phyloP scores from a whole-genome alignment of 768 basidiomycete species.

The Mycena vitilis region DNA sequence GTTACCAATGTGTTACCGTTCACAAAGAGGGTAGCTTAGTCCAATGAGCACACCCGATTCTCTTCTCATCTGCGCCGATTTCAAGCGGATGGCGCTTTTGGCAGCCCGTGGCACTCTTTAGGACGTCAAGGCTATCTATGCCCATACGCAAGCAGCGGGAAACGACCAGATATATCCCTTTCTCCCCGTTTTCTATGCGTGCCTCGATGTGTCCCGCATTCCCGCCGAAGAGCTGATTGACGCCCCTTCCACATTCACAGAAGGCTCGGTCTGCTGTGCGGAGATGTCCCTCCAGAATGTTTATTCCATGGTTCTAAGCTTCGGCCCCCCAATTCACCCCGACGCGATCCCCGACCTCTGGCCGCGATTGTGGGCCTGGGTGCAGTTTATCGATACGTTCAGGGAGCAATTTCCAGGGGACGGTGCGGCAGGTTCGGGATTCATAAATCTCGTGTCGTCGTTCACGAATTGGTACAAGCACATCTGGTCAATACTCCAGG shows the following conservation, averaged over 20 bases:
- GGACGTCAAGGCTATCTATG: neutral
- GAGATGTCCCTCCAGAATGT: neutral
- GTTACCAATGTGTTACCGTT: neutral
- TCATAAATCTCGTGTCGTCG: neutral
- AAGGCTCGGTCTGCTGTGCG: neutral
- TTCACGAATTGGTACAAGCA: neutral
- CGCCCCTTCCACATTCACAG: neutral
- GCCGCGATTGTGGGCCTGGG: slow-evolving; percentile 2
- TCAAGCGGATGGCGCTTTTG: neutral
- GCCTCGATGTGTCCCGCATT: neutral
- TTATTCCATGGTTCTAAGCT: neutral
- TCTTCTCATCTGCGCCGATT: neutral
- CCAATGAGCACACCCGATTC: neutral
- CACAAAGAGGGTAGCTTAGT: neutral
- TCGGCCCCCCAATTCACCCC: neutral
- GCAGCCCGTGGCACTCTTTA: neutral
- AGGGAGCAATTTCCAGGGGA: neutral
- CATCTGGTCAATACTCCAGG: neutral
- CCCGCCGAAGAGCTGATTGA: neutral
- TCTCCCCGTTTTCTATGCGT: neutral
- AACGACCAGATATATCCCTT: neutral
- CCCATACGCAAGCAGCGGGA: no score
- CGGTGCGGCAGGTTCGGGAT: neutral
- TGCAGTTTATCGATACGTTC: neutral
- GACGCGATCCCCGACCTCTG: neutral